Evolutionary conservation across 1,284 basidiomycete species (phyloP), one percentile per base, ranked within the genome.

Genomic region (Neonothopanus nambi): DNA sequence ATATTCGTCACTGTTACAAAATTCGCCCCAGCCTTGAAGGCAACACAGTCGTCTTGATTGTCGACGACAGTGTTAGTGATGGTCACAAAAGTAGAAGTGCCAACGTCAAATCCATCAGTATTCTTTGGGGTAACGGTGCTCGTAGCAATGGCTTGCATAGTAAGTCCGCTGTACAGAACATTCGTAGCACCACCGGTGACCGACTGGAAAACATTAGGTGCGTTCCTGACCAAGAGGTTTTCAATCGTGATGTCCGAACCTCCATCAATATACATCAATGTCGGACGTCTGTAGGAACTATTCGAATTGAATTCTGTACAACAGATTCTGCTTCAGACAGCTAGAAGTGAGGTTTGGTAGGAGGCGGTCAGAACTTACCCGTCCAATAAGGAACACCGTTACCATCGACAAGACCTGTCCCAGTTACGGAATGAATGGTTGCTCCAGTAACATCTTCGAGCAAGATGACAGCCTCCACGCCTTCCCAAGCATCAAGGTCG

Each of bases 21-120:
- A 53, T 66, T 64, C 13, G 62, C 62, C 23, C 64, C 65, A 3
- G 64, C 53, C 52, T 69, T 67, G 56, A 69, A 62, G 3, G 41
- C 67, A 21, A 69, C 64, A 40, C 67, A 69, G 50, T 69, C 66
- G 47, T 69, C 63, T 56, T 69, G 66, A 52, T 69, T 69, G 5
- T 49, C 47, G 20, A 69, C 64, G 5, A 56, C 61, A 15, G 61
- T 62, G 51, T 67, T 62, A 12, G 54, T 52, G 26, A 68, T 59
- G 5, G 66, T 66, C 15, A 69, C 65, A 46, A 55, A 60, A 5
- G 60, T 60, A 24, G 65, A 65, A 3, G 59, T 38, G 13, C 67
- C 63, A 30, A 67, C 57, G 47, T 69, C 65, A 33, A 67, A 67
- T 3, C 67, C 65, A 38, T 69, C 67, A 2, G 66, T 69, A 46